Base-by-base conservation (phyloP, 768 basidiomycete genomes). In the Hydnum rufescens region DNA sequence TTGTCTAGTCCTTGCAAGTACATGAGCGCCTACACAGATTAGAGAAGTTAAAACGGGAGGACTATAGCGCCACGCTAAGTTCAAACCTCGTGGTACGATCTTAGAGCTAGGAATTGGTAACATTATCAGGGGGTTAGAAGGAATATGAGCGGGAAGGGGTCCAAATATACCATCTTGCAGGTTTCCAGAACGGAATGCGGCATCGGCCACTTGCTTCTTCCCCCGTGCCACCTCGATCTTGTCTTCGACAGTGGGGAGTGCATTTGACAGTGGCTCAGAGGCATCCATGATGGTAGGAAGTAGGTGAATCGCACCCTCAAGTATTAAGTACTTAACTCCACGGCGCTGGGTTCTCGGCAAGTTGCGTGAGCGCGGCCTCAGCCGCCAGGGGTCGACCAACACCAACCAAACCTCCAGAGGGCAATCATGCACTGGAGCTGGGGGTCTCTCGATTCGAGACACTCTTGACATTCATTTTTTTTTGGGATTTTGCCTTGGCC, bases 1-100 rank as follows among this genome's bases (percentile, higher is more conserved):
- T 82, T 87, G 70, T 85, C 79, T 47, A 88, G 64, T 22, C 85
- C 85, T 42, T 75, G 67, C 13, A 86, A 70, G 58, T 77, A 85
- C 70, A 85, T 68, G 50, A 85, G 65, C 23, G 83, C 67, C 84
- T 82, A 32, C 3, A 4, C n/a, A n/a, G n/a, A 39, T 25, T 8
- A 43, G 19, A 50, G 51, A 22, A 51, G 55, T 57, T 44, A 52
- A 29, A 58, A 44, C 50, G 53, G 52, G 53, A 44, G 51, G 32
- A 47, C 22, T 51, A 52, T 16, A 23, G 34, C 18, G 32, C 50
- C 26, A 34, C 23, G 29, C 32, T 30, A 19, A 28, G 28, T 5
- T 53, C 57, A 56, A 59, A 84, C 84, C 71, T 76, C 72, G 61
- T 88, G 81, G 64, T 88, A 88, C 1, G 69, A 69, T 60, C 71